Conservation (phyloP, 1,139 yeast species). For the Trichomonascaceae sp. region DNA sequence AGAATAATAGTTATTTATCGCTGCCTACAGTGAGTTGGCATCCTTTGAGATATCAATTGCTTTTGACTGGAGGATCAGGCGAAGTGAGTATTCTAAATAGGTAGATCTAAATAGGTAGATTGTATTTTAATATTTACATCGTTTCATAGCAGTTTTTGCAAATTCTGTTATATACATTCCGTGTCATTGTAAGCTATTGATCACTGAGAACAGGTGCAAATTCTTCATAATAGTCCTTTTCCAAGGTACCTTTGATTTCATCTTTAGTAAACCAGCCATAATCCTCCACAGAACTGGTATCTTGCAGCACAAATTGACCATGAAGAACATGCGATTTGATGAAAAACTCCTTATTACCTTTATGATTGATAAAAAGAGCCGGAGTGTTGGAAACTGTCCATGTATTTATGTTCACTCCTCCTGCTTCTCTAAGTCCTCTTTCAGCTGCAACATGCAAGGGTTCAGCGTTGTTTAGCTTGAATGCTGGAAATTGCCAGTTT, state of each 20-base stretch:
- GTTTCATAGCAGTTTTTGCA: neutral
- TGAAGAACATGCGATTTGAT: slow-evolving; percentile 86
- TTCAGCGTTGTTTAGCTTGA: slow-evolving; percentile 39
- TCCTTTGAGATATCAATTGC: slow-evolving; percentile 29
- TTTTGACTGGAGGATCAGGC: slow-evolving; percentile 27
- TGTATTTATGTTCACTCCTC: slow-evolving; percentile 72
- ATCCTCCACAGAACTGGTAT: slow-evolving; percentile 31
- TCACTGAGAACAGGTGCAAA: slow-evolving; percentile 11
- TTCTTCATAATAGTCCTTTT: slow-evolving; percentile 46
- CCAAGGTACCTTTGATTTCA: slow-evolving; percentile 58
- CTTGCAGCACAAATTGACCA: slow-evolving; percentile 65
- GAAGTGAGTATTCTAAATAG: slow-evolving; percentile 15
- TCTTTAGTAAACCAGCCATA: slow-evolving; percentile 83
- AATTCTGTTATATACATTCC: neutral
- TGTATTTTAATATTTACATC: neutral
- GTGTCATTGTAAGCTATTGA: neutral
- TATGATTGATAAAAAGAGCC: slow-evolving; percentile 42
- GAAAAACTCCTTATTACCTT: slow-evolving; percentile 49
- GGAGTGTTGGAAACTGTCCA: slow-evolving; percentile 91
- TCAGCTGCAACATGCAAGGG: slow-evolving; percentile 74
- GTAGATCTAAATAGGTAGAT: neutral
- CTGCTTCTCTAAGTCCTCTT: slow-evolving; percentile 60
- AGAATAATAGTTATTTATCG: slow-evolving; percentile 7
- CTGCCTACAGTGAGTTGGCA: slow-evolving; percentile 29
- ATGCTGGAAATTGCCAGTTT: slow-evolving; percentile 74